Conservation (phyloP, 352 stramenopile genomes). For the Phytophthora citrophthora region DNA sequence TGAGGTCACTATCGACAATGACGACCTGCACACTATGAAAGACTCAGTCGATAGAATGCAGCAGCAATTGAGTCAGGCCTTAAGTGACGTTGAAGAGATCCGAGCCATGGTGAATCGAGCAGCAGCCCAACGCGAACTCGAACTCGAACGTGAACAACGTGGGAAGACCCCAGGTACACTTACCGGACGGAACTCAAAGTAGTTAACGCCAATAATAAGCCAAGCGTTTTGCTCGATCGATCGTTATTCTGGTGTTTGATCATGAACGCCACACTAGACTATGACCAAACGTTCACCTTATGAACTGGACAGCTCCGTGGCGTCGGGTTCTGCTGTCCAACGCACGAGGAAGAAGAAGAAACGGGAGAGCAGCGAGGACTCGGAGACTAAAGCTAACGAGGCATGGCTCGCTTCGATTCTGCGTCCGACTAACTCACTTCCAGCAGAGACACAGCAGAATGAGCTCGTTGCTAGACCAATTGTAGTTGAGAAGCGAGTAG, state of each 20-base stretch:
- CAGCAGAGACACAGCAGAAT: slow-evolving; percentile 15
- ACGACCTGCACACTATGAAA: slow-evolving; percentile 32
- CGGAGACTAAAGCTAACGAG: slow-evolving; percentile 20
- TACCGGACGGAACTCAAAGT: too few species aligned
- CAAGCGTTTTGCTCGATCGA: background rate
- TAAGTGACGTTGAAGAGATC: slow-evolving; percentile 35
- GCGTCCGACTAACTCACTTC: slow-evolving; percentile 4
- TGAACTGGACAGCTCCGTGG: slow-evolving; percentile 25
- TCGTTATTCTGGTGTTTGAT: slow-evolving; percentile 9
- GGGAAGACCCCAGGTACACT: background rate
- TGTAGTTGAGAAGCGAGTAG: slow-evolving; percentile 19
- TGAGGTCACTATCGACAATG: slow-evolving; percentile 19
- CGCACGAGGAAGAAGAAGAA: slow-evolving; percentile 32
- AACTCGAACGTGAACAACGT: slow-evolving; percentile 9
- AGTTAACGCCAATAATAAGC: too few species aligned
- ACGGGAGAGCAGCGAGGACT: slow-evolving; percentile 9
- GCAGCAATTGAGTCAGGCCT: slow-evolving; percentile 31
- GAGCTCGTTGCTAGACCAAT: slow-evolving; percentile 5
- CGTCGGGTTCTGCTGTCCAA: slow-evolving; percentile 3
- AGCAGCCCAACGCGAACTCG: slow-evolving; percentile 5
- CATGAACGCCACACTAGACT: background rate
- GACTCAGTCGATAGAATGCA: slow-evolving; percentile 39
- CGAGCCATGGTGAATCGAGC: slow-evolving; percentile 29
- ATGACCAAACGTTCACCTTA: slow-evolving; percentile 57
- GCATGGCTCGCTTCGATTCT: slow-evolving; percentile 36